Evolutionary conservation across 148 eudicot species (phyloP).

Genomic region (Agrostemma githago): DNA sequence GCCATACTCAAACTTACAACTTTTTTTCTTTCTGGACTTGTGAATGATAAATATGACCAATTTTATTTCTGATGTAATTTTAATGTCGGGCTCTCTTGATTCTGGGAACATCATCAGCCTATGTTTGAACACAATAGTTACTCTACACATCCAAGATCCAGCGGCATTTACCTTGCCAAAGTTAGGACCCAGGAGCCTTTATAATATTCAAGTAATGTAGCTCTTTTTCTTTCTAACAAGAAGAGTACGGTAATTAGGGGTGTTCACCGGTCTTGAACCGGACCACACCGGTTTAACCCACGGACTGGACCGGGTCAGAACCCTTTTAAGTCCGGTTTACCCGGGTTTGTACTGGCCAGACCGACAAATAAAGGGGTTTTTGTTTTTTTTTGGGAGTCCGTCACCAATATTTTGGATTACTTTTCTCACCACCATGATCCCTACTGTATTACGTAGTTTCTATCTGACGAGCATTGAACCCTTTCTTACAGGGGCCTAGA

Average conservation of each 20-base stretch:
- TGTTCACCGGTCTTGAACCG: too few relatives aligned
- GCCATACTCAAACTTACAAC: neutral
- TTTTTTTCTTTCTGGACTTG: neutral
- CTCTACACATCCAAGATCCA: neutral
- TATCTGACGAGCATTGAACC: neutral
- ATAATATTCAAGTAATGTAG: neutral
- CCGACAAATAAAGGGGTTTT: too few relatives aligned
- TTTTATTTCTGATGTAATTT: too few relatives aligned
- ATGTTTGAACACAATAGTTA: neutral
- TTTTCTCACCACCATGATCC: neutral
- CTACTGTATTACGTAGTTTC: neutral
- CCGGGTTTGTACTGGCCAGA: neutral
- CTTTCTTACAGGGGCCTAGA: slow-evolving; percentile 72
- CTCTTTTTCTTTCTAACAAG: neutral
- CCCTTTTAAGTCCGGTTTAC: neutral
- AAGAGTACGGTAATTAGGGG: neutral
- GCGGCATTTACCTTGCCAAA: neutral
- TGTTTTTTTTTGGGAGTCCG: too few relatives aligned
- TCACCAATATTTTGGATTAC: too few relatives aligned
- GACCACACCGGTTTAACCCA: too few relatives aligned
- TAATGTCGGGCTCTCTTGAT: neutral
- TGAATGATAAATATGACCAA: neutral
- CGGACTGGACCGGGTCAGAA: too few relatives aligned
- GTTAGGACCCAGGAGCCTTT: neutral
- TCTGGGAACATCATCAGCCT: neutral